Base-by-base conservation (phyloP, 2,329 filamentous ascomycete genomes). In the Fonsecaea monophora region DNA sequence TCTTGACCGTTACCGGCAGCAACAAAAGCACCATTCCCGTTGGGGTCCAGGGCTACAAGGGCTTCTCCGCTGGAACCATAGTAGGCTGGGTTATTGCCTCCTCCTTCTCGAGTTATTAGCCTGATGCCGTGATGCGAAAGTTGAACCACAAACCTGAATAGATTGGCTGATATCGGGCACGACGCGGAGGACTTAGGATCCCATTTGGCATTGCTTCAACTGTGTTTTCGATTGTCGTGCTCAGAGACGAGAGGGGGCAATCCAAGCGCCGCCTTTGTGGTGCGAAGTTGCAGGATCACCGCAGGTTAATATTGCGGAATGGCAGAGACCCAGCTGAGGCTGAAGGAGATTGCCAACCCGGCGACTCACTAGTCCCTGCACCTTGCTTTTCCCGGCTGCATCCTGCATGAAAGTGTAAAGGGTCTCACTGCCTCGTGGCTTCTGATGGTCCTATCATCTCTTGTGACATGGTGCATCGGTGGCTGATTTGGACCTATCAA, bases 121-220 rank as follows among this genome's bases (percentile, higher is more conserved):
- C 18, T 13, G 10, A 25, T 21, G 45, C 10, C 10, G 2, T 4
- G 3, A 30, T 12, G 18, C 1, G 10, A 12, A 18, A 5, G 13
- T 9, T 12, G 45, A 25, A 25, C 18, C 21, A 25, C 45, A 5
- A 13, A 50, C 45, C 45, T 30, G 45, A 50, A 13, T 25, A 50
- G 10, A 50, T 12, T 30, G 18, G 45, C 45, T 50, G 45, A 8
- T 50, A 50, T 25, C 45, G 45, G 12, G 45, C 10, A 25, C 18
- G 21, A 21, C 45, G 18, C 45, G 10, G 8, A 50, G 45, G 5
- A 30, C 45, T 50, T 4, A 50, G 9, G 18, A 50, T 12, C 25
- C 45, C 45, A 50, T 50, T 50, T 50, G 45, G 45, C 45, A 50
- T 50, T 10, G 9, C 18, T 50, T 50, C 45, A 25, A 30, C 25